A percentile compares a stretch with the other conserved stretches of the same genome.
phyloP scores from a whole-genome alignment of 495 filamentous ascomycete genomes.

The Lentithecium fluviatile region DNA sequence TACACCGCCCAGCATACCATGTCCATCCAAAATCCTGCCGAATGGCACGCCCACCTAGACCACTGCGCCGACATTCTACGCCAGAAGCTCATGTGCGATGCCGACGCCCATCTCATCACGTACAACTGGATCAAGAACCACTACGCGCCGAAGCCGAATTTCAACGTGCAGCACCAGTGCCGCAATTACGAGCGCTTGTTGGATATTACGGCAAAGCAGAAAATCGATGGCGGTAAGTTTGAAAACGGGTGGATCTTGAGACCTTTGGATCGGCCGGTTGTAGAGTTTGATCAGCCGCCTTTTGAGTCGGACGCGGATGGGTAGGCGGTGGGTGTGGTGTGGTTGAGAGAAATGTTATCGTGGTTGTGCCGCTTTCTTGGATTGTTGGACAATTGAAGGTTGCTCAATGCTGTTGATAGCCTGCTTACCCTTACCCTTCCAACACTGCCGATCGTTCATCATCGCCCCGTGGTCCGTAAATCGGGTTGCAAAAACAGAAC shows the following conservation, averaged over 20 bases:
- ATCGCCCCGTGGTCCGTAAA: too few species aligned
- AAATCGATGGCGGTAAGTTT: slow-evolving; percentile 1
- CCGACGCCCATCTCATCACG: slow-evolving; percentile 34
- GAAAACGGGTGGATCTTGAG: background rate
- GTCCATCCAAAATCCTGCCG: slow-evolving; percentile 21
- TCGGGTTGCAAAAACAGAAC: too few species aligned
- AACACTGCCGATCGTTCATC: too few species aligned
- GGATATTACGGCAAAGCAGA: background rate
- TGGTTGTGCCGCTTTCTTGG: too few species aligned
- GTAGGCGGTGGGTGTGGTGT: too few species aligned
- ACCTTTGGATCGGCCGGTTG: background rate
- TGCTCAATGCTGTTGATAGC: too few species aligned
- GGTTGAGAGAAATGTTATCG: too few species aligned
- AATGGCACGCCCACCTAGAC: slow-evolving; percentile 12
- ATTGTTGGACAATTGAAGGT: too few species aligned
- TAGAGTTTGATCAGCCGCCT: slow-evolving; percentile 3
- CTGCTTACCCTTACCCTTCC: too few species aligned
- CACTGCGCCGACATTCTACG: slow-evolving; percentile 43
- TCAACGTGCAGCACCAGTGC: slow-evolving; percentile 36
- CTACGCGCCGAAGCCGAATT: slow-evolving; percentile 34
- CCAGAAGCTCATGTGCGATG: slow-evolving; percentile 41
- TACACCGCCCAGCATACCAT: background rate
- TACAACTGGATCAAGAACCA: slow-evolving; percentile 36
- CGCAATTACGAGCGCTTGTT: slow-evolving; percentile 27
- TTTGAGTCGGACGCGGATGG: background rate